Evolutionary conservation across 2,329 filamentous ascomycete genomes (phyloP).

Genomic region (Colletotrichum cordylinicola): DNA sequence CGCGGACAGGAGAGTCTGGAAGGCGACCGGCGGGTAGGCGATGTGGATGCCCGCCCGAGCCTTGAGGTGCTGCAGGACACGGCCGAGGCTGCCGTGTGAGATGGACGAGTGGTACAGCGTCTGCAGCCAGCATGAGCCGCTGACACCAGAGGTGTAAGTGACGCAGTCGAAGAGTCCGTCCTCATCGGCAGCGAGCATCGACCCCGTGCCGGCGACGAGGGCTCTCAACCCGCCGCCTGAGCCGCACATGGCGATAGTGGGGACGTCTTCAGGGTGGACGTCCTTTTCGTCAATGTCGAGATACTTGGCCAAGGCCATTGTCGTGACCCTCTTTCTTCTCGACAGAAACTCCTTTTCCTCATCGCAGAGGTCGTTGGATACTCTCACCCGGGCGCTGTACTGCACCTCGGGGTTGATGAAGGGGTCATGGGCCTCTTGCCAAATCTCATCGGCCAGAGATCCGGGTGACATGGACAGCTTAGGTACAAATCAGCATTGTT

Average conservation of each 20-base stretch:
- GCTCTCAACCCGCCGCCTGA: slow-evolving; percentile 92
- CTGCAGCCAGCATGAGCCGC: slow-evolving; percentile 95
- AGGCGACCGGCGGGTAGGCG: slow-evolving; percentile 85
- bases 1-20: slow-evolving; percentile 81
- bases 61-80: slow-evolving; percentile 85
- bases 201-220: slow-evolving; percentile 88
- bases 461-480: slow-evolving; percentile 81
- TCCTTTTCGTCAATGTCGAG: slow-evolving; percentile 78
- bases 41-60: slow-evolving; percentile 86
- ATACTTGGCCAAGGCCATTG: slow-evolving; percentile 80
- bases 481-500: neutral
- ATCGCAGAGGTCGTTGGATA: slow-evolving; percentile 80
- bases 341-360: slow-evolving; percentile 81
- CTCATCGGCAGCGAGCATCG: slow-evolving; percentile 82
- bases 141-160: slow-evolving; percentile 95
- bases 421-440: slow-evolving; percentile 87
- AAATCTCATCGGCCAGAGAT: slow-evolving; percentile 90
- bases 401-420: slow-evolving; percentile 85
- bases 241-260: slow-evolving; percentile 90
- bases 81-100: slow-evolving; percentile 68
- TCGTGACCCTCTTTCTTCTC: slow-evolving; percentile 72
- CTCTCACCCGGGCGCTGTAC: slow-evolving; percentile 80
- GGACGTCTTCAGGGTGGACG: slow-evolving; percentile 92
- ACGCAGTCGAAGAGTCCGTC: slow-evolving; percentile 91
- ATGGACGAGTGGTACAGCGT: slow-evolving; percentile 85